Evolutionary conservation across 495 filamentous ascomycete genomes (phyloP).

Genomic region (Talaromyces nanjingensis): DNA sequence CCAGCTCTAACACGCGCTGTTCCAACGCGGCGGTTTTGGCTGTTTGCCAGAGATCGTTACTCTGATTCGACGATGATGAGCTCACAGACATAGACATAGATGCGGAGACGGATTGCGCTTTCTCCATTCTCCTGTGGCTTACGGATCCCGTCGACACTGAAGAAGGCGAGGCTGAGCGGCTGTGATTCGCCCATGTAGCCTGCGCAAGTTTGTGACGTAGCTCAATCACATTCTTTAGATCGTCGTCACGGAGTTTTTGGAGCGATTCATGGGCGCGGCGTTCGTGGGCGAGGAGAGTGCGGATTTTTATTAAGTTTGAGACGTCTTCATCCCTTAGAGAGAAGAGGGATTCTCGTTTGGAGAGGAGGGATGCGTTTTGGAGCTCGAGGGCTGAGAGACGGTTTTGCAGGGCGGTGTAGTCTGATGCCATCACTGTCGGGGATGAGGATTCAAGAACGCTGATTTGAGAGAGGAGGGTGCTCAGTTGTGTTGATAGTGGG

Average conservation of each 20-base stretch:
- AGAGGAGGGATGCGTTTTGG: slow-evolving; percentile 18
- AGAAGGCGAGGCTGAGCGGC: neutral
- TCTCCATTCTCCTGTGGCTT: neutral
- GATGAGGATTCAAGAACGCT: neutral
- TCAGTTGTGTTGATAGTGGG: neutral
- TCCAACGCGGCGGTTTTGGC: slow-evolving; percentile 25
- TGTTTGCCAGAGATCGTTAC: slow-evolving; percentile 20
- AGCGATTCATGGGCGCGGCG: slow-evolving; percentile 21
- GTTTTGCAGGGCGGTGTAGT: slow-evolving; percentile 15
- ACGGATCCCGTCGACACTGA: neutral
- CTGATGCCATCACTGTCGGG: slow-evolving; percentile 8
- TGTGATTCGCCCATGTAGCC: slow-evolving; percentile 12
- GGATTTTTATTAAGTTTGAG: slow-evolving; percentile 22
- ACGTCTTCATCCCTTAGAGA: slow-evolving; percentile 27
- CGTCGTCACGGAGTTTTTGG: slow-evolving; percentile 23
- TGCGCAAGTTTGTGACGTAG: slow-evolving; percentile 21
- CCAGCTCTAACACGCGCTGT: slow-evolving; percentile 23
- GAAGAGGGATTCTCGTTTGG: slow-evolving; percentile 23
- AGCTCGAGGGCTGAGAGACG: slow-evolving; percentile 4
- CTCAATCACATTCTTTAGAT: slow-evolving; percentile 20
- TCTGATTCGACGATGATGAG: slow-evolving; percentile 2
- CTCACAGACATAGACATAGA: neutral
- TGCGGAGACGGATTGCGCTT: neutral
- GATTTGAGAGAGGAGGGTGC: neutral
- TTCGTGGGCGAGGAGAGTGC: slow-evolving; percentile 22